These are phyloP conservation scores for Saccharomyces hybrid DNA, from an alignment of 1,139 yeast genomes.

Conservation along the genomic window DNA sequence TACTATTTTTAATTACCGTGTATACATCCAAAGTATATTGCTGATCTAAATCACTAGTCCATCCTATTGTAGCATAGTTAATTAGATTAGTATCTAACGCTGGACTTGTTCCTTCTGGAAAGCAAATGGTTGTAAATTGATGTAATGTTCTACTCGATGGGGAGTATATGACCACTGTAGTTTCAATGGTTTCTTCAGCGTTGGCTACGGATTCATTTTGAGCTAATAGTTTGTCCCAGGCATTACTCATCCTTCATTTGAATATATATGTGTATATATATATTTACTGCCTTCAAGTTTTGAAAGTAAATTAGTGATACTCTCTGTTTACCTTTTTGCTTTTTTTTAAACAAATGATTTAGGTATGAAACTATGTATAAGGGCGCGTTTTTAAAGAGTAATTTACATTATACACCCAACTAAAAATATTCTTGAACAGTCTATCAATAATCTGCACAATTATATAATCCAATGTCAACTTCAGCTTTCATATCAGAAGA, in stretches of 20 bases:
- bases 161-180: not conserved
- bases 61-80: not conserved
- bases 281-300: not conserved
- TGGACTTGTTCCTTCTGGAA: not conserved
- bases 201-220: not conserved
- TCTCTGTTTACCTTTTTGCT: not conserved
- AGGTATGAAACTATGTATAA: not conserved
- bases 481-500: constrained; percentile 67
- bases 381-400: not conserved
- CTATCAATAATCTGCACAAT: constrained; percentile 62
- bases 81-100: not conserved
- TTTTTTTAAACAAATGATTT: not conserved
- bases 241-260: constrained; percentile 4
- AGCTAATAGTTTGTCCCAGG: not conserved
- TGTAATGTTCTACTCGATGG: not conserved
- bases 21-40: not conserved
- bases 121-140: constrained; percentile 3
- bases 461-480: constrained; percentile 82
- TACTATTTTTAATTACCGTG: not conserved
- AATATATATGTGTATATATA: not conserved
- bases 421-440: not conserved
- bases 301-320: not conserved
- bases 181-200: not conserved
- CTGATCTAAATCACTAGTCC: not conserved
- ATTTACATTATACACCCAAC: not conserved